A percentile compares a stretch with the other conserved stretches of the same genome.
Conservation (phyloP, 176 grass and related monocot species). For the Secale cereale region DNA sequence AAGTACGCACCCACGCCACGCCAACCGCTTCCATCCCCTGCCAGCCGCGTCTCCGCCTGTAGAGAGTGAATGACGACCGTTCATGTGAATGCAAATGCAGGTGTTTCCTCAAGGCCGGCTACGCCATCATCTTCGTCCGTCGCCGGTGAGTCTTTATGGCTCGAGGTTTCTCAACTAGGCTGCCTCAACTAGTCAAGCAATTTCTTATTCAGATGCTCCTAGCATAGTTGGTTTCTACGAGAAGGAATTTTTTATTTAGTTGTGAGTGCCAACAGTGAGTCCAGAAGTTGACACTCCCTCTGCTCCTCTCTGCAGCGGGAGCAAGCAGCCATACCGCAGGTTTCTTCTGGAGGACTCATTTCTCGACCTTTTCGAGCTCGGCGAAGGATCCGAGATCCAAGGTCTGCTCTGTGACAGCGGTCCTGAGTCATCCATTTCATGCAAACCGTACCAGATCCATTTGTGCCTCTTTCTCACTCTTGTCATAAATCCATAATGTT, state of each 20-base stretch:
- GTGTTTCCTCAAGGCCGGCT: conserved; percentile 71
- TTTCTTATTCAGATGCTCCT: too few relatives aligned
- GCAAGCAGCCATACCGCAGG: conserved; percentile 76
- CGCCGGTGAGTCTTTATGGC: conserved; percentile 37
- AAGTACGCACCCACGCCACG: too few relatives aligned
- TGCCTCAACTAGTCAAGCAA: too few relatives aligned
- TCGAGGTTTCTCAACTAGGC: too few relatives aligned
- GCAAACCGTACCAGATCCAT: too few relatives aligned
- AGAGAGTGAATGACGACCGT: neutral
- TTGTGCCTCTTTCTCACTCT: too few relatives aligned
- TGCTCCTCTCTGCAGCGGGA: conserved; percentile 61
- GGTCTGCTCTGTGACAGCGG: conserved; percentile 48
- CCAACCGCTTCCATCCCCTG: neutral
- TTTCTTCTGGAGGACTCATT: conserved; percentile 88
- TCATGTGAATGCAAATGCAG: conserved; percentile 28
- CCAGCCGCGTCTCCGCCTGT: neutral
- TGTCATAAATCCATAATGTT: too few relatives aligned
- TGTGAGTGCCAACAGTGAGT: too few relatives aligned
- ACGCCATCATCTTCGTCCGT: conserved; percentile 72
- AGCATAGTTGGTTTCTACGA: neutral
- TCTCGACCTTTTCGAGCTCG: conserved; percentile 69
- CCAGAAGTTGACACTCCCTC: conserved; percentile 10
- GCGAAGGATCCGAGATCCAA: conserved; percentile 76
- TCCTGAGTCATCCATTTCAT: too few relatives aligned
- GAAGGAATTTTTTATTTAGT: neutral